phyloP scores from a whole-genome alignment of 306 rosid genomes.

The Urtica urens region DNA sequence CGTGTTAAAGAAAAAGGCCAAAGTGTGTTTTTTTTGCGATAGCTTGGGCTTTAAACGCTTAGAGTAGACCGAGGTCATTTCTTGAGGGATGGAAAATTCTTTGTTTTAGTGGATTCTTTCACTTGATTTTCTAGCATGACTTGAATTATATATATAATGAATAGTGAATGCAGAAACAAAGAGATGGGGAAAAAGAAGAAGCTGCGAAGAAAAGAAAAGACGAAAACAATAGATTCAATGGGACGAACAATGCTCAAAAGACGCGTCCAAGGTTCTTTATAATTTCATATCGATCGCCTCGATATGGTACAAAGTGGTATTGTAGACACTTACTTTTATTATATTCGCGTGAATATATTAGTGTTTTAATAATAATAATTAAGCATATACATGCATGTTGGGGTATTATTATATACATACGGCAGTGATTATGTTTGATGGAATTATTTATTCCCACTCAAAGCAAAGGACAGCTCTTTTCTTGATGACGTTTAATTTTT shows the following conservation, averaged over 20 bases:
- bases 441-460: slow-evolving; percentile 7
- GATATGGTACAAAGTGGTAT: not conserved
- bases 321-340: too few relatives aligned
- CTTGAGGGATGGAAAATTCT: slow-evolving; percentile 28
- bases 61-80: slow-evolving; percentile 49
- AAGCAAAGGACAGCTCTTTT: not conserved
- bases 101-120: slow-evolving; percentile 3
- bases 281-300: slow-evolving; percentile 1
- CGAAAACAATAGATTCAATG: slow-evolving; percentile 20
- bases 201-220: slow-evolving; percentile 15
- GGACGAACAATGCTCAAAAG: slow-evolving; percentile 33
- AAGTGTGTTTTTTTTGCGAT: too few relatives aligned
- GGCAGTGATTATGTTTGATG: not conserved
- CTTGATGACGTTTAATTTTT: not conserved
- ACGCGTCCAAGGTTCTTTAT: slow-evolving; percentile 18
- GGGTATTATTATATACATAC: not conserved
- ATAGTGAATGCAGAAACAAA: slow-evolving; percentile 13
- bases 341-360: too few relatives aligned
- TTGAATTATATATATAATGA: not conserved
- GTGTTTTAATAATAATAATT: not conserved
- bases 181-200: slow-evolving; percentile 10
- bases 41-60: too few relatives aligned
- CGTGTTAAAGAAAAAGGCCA: slow-evolving; percentile 35
- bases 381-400: not conserved
- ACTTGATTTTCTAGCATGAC: not conserved